Evolutionary conservation across 257 asterid species (phyloP).

Genomic region (Sherardia arvensis): DNA sequence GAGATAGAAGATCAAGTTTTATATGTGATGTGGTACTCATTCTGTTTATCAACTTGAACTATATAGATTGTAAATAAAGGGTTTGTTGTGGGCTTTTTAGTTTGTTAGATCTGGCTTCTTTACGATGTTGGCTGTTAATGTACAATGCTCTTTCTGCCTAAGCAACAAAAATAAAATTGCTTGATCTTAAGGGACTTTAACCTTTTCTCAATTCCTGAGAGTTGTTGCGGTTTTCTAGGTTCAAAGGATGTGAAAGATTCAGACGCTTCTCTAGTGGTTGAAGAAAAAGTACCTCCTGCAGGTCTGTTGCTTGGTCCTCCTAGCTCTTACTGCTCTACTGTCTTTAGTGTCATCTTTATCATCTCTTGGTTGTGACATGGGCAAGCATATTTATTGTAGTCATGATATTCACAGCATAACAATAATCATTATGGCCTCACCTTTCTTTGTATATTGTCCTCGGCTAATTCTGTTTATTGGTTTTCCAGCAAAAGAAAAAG

Average conservation of each 20-base stretch:
- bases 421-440: too few species aligned
- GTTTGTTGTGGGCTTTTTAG: background rate
- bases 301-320: constrained; percentile 17
- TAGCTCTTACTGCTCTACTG: background rate
- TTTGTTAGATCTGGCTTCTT: too few species aligned
- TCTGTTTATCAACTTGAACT: too few species aligned
- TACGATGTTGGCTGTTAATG: background rate
- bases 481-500: constrained; percentile 31
- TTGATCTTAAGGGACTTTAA: too few species aligned
- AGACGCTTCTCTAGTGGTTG: constrained; percentile 18
- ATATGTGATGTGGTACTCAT: too few species aligned
- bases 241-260: constrained; percentile 10
- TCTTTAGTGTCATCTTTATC: background rate
- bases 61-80: too few species aligned
- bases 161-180: too few species aligned
- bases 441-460: constrained; percentile 1
- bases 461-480: background rate
- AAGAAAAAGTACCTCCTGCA: constrained; percentile 24
- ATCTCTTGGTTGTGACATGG: too few species aligned
- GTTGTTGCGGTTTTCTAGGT: constrained; percentile 13
- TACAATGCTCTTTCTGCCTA: background rate
- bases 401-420: too few species aligned
- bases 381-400: too few species aligned
- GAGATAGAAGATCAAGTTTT: too few species aligned
- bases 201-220: too few species aligned